Evolutionary conservation across 2,329 filamentous ascomycete species (phyloP), one percentile per base, ranked within the genome.

Genomic region (Neonectria punicea): DNA sequence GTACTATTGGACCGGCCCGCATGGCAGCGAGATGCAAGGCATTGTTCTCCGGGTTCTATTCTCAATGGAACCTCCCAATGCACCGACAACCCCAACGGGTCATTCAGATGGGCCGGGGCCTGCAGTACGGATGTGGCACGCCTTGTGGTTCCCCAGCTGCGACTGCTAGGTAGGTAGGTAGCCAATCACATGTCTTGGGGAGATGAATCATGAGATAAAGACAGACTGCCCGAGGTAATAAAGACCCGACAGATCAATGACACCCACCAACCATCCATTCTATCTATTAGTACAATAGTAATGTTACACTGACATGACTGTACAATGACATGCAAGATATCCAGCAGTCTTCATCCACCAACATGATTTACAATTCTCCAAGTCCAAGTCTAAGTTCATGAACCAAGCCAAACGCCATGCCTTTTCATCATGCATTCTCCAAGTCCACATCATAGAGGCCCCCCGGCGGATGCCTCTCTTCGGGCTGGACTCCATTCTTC

Each of bases 381-480:
- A 53, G 36, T 18, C 28, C 22, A 46, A 46, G 22, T 47, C 18
- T 7, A 6, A 53, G 36, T 18, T 13, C 22, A 34, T 55, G 22
- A 22, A 14, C 22, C 22, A 34, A 16, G 5, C 30, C 43, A 57
- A 57, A 57, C 53, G 30, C 54, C 54, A 34, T 57, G 28, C 43
- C 36, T 39, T 16, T 39, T n/a, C 36, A 8, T 39, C 36, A n/a
- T 39, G 36, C 36, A 39, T 16, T 39, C 36, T n/a, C 9, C 36
- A 8, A 16, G 36, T 16, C 14, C 14, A 39, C 5, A n/a, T 39
- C 36, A 39, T n/a, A n/a, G 36, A 8, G 36, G 2, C 1, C 36
- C 6, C 36, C 36, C 36, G 8, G 36, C 36, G 16, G 36, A 43
- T 20, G 39, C 39, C n/a, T 7, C n/a, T 20, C 8, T 5, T n/a